Percentiles rank a stretch among this genome's conserved stretches.
phyloP scores from a whole-genome alignment of 2,329 filamentous ascomycete genomes.

The Harringtonia aguacate region DNA sequence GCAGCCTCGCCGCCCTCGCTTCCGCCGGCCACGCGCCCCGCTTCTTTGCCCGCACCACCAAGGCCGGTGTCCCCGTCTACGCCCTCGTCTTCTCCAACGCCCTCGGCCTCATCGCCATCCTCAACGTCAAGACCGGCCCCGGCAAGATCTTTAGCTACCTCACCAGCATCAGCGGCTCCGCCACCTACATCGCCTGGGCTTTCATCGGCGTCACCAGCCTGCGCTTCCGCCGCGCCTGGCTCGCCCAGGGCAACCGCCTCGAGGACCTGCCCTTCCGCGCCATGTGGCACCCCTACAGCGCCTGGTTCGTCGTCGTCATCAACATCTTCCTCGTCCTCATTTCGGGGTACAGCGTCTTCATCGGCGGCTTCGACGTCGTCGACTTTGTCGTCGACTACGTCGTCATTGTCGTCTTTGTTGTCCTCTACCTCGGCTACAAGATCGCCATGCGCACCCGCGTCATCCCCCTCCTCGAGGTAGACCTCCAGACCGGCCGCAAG shows the following conservation, averaged over 20 bases:
- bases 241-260: slow-evolving; percentile 44
- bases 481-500: slow-evolving; percentile 42
- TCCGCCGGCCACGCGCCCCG: slow-evolving; percentile 46
- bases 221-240: slow-evolving; percentile 50
- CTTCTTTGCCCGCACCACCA: slow-evolving; percentile 40
- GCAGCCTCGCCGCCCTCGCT: slow-evolving; percentile 47
- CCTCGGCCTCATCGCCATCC: slow-evolving; percentile 47
- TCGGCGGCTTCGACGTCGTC: slow-evolving; percentile 43
- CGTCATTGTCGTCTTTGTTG: slow-evolving; percentile 51
- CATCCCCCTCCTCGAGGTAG: slow-evolving; percentile 36
- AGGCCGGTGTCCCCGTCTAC: slow-evolving; percentile 47
- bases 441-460: slow-evolving; percentile 34
- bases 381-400: slow-evolving; percentile 55
- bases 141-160: slow-evolving; percentile 60
- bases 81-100: slow-evolving; percentile 48
- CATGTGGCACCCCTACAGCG: slow-evolving; percentile 50
- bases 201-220: slow-evolving; percentile 55
- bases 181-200: slow-evolving; percentile 60
- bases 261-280: slow-evolving; percentile 50
- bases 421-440: slow-evolving; percentile 53
- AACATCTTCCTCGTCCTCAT: slow-evolving; percentile 54
- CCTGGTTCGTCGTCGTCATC: slow-evolving; percentile 56
- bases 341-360: slow-evolving; percentile 58
- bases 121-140: slow-evolving; percentile 24
- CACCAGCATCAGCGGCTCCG: slow-evolving; percentile 57